Percentiles rank a stretch among this genome's conserved stretches.
Evolutionary conservation across 1,139 yeast genomes (phyloP).

Genomic region (Saccharomyces hybrid): DNA sequence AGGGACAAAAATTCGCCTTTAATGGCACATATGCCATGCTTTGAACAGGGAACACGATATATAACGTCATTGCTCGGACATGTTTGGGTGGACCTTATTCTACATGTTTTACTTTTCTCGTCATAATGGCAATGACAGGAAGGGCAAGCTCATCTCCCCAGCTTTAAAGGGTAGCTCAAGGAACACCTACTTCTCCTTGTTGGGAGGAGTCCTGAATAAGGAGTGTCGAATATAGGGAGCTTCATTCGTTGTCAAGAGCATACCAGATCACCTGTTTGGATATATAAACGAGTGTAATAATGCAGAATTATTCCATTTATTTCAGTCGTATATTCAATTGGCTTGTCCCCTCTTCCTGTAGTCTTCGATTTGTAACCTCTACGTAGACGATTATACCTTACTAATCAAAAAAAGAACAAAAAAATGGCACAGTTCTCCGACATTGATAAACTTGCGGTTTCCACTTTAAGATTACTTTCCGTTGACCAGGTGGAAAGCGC

Average conservation of each 20-base stretch:
- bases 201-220: neutral
- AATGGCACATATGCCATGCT: neutral
- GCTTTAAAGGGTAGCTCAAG: neutral
- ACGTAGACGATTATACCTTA: neutral
- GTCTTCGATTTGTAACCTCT: neutral
- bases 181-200: neutral
- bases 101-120: neutral
- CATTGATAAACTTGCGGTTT: conserved; percentile 68
- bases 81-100: neutral
- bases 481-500: conserved; percentile 85
- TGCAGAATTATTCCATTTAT: neutral
- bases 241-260: neutral
- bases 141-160: conserved; percentile 1
- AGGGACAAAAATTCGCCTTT: too few relatives aligned
- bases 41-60: neutral
- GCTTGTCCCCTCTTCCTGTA: neutral
- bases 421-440: conserved; percentile 33
- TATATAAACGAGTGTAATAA: neutral
- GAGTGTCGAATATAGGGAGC: neutral
- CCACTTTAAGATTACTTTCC: conserved; percentile 84
- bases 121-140: neutral
- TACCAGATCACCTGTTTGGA: neutral
- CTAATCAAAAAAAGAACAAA: neutral
- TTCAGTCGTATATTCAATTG: neutral
- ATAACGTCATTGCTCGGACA: neutral